These are phyloP conservation scores for Ailanthus altissimus DNA, from an alignment of 345 rosid genomes.

Conservation along the genomic window DNA sequence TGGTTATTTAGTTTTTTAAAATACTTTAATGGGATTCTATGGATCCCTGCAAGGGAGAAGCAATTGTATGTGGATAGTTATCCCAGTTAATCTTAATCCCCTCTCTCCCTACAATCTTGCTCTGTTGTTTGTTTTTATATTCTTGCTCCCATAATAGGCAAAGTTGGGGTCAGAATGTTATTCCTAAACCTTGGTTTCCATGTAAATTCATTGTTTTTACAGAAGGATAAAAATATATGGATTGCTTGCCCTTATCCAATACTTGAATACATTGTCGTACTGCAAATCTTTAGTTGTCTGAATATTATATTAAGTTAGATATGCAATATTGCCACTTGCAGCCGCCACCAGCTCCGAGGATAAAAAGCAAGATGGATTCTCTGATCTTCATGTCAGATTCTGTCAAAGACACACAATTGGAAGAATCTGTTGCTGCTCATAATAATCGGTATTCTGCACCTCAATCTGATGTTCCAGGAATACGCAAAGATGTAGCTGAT, in stretches of 20 bases:
- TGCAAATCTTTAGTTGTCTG: neutral
- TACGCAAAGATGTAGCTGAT: constrained; percentile 35
- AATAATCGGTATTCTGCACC: constrained; percentile 28
- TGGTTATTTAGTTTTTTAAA: neutral
- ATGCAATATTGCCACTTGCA: constrained; percentile 37
- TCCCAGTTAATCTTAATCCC: neutral
- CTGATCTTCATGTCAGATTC: constrained; percentile 76
- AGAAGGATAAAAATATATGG: neutral
- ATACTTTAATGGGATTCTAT: neutral
- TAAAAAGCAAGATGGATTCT: constrained; percentile 84
- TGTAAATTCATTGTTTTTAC: neutral
- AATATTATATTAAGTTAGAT: constrained; percentile 6
- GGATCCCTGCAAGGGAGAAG: neutral
- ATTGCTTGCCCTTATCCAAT: neutral
- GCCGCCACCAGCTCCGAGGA: constrained; percentile 80
- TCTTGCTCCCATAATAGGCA: constrained; percentile 1
- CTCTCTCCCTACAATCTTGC: neutral
- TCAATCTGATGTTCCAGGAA: constrained; percentile 36
- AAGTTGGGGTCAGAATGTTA: neutral
- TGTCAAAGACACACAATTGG: constrained; percentile 46
- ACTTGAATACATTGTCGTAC: neutral
- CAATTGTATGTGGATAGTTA: neutral
- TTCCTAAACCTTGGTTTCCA: neutral
- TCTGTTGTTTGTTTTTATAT: neutral
- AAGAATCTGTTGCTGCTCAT: constrained; percentile 39